Evolutionary conservation across 352 stramenopile genomes (phyloP), one percentile per base, ranked within the genome.

Genomic region (Thalassiosira tumida): DNA sequence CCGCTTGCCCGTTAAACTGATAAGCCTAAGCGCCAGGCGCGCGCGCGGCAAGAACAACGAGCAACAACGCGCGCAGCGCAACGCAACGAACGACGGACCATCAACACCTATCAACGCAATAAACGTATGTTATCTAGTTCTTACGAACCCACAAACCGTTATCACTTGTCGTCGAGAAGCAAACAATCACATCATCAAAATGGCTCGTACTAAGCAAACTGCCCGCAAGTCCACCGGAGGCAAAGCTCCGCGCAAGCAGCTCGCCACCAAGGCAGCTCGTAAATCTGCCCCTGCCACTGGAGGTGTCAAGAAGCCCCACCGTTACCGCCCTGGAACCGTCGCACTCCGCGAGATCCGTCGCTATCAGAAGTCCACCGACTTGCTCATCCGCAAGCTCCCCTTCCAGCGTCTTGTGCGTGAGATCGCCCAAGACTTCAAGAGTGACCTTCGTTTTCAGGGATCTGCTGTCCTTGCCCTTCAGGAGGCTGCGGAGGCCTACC

Each of bases 311-410:
- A 98, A 98, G 90, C 92, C 93, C 67, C 93, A 97, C 90, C 94
- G 97, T 87, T 98, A 98, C 94, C 94, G 97, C 67, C 75, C 75
- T 40, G 75, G 75, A 47, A 82, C 75, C 50, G 75, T 82, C 75
- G 75, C 75, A 0, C 75, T 98, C 72, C 96, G 97, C 93, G 97
- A 98, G 92, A 98, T 98, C 90, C 96, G 97, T 93, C 94, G 94
- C 59, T 98, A 98, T 95, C 97, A 98, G 93, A 98, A 98, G 96
- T 97, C 93, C 62, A 98, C 97, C 26, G 96, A 98, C 89, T 91
- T 98, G 17, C 91, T 98, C 79, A 98, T 98, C 92, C 95, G 97
- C 81, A 98, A 98, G 94, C 93, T 98, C 33, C 97, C 97, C 59
- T 98, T 98, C 93, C 95, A 98, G 91, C 96, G 96, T 92, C 92